Evolutionary conservation across 2,329 filamentous ascomycete genomes (phyloP), one percentile per base, ranked within the genome.

Genomic region (Diaporthe citriasiana): DNA sequence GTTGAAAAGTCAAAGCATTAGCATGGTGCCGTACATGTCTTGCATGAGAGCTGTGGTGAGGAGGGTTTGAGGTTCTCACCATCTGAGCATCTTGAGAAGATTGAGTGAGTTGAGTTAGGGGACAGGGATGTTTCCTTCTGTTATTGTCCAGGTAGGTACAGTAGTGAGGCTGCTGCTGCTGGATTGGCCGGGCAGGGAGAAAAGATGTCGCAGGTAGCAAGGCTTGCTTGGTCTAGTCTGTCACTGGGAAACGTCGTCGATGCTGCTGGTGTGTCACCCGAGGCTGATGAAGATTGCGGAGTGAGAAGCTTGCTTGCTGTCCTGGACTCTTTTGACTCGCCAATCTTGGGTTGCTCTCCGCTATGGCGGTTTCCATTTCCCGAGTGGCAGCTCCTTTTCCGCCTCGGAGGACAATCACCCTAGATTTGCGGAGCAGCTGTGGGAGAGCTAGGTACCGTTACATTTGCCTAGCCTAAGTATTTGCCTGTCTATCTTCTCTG

Each of bases 81-180:
- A 75, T 57, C 72, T 65, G 53, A 75, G 72, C 74, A 75, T 75
- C 68, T 74, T 74, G 74, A 35, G 4, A 17, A 38, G 30, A 15
- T 12, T 35, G 51, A 27, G 33, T 35, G 59, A 33, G 59, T 1
- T 1, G 30, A 38, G 30, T 35, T 27, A 35, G 30, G 22, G 38
- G 10, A 65, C 35, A 53, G 17, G 47, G 72, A 53, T 40, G 40
- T 17, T n/a, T 22, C 45, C 53, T 25, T 59, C 45, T 27, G n/a
- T 50, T 4, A 19, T 33, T 51, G 19, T 33, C 17, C 45, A 70
- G 30, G n/a, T 40, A 47, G 17, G 25, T 30, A 27, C 51, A 55
- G 27, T 7, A n/a, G 13, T 8, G 30, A n/a, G n/a, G n/a, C n/a
- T 30, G 33, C 25, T 30, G 42, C 27, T 7, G 55, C 17, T 30